Conservation (phyloP, 106 monocot species). For the Alisma plantagoaquatica region DNA sequence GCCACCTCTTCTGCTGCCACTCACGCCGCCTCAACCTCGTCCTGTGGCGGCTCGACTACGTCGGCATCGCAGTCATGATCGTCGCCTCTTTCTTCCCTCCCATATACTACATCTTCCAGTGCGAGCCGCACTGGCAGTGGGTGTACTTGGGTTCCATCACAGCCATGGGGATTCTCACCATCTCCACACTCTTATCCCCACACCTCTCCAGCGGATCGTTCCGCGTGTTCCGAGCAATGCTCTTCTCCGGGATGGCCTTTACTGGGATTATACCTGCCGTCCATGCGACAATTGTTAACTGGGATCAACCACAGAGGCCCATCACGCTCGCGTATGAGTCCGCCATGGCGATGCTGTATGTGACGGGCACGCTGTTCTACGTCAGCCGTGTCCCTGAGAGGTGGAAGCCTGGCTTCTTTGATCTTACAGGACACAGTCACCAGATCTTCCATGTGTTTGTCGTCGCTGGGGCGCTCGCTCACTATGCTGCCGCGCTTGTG, state of each 20-base stretch:
- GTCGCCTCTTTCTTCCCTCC: slow-evolving; percentile 96
- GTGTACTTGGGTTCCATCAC: slow-evolving; percentile 57
- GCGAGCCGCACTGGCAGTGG: slow-evolving; percentile 55
- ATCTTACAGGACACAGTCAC: slow-evolving; percentile 71
- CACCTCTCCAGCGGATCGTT: slow-evolving; percentile 27
- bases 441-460: slow-evolving; percentile 91
- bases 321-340: slow-evolving; percentile 56
- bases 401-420: slow-evolving; percentile 71
- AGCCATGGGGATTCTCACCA: slow-evolving; percentile 33
- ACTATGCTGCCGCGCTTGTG: slow-evolving; percentile 46
- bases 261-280: slow-evolving; percentile 68
- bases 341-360: slow-evolving; percentile 56
- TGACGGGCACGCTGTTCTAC: slow-evolving; percentile 54
- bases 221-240: slow-evolving; percentile 48
- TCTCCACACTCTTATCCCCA: slow-evolving; percentile 47
- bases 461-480: slow-evolving; percentile 58
- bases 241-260: slow-evolving; percentile 64
- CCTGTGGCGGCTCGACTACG: slow-evolving; percentile 80
- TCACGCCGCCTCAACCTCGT: slow-evolving; percentile 59
- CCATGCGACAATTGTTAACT: slow-evolving; percentile 56
- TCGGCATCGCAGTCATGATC: slow-evolving; percentile 95
- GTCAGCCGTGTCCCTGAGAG: slow-evolving; percentile 68
- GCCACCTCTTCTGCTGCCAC: slow-evolving; percentile 99
- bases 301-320: slow-evolving; percentile 44
- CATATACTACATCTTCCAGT: slow-evolving; percentile 90